phyloP scores from a whole-genome alignment of 352 stramenopile species.

The Globisporangium heterothallicum region DNA sequence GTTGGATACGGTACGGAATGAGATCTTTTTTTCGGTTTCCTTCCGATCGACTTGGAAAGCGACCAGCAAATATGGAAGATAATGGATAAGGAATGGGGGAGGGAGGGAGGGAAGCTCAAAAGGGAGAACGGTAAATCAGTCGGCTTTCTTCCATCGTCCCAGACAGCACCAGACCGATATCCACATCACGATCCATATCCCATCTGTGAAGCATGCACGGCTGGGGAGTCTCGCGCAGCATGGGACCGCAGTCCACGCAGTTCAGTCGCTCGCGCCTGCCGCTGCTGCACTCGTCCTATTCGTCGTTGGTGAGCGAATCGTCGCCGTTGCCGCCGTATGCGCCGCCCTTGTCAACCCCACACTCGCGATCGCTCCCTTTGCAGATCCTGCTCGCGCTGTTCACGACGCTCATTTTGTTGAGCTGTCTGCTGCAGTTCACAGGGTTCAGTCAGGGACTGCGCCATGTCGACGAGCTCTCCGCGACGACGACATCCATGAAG shows the following conservation, averaged over 20 bases:
- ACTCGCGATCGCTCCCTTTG: slow-evolving; percentile 23
- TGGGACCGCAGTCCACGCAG: slow-evolving; percentile 9
- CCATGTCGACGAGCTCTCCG: slow-evolving; percentile 2
- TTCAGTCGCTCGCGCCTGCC: slow-evolving; percentile 15
- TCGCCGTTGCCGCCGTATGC: slow-evolving; percentile 13
- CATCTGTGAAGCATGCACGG: slow-evolving; percentile 11
- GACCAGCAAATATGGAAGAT: no score
- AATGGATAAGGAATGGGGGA: no score
- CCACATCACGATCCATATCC: not conserved
- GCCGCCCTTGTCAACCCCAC: slow-evolving; percentile 19
- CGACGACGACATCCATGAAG: not conserved
- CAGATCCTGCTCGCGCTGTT: slow-evolving; percentile 29
- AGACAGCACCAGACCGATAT: no score
- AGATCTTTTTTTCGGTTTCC: no score
- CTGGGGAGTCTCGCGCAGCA: slow-evolving; percentile 13
- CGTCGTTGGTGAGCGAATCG: slow-evolving; percentile 8
- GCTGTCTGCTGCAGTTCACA: slow-evolving; percentile 19
- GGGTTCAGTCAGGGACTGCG: slow-evolving; percentile 17
- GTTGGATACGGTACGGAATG: no score
- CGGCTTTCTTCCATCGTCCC: no score
- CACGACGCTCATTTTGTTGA: slow-evolving; percentile 23
- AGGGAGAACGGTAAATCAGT: no score
- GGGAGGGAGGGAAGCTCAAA: no score
- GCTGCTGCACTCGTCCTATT: slow-evolving; percentile 16
- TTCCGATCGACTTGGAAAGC: no score